Evolutionary conservation across 108 stramenopile genomes (phyloP).

Genomic region (Cylindrotheca fusiformis): DNA sequence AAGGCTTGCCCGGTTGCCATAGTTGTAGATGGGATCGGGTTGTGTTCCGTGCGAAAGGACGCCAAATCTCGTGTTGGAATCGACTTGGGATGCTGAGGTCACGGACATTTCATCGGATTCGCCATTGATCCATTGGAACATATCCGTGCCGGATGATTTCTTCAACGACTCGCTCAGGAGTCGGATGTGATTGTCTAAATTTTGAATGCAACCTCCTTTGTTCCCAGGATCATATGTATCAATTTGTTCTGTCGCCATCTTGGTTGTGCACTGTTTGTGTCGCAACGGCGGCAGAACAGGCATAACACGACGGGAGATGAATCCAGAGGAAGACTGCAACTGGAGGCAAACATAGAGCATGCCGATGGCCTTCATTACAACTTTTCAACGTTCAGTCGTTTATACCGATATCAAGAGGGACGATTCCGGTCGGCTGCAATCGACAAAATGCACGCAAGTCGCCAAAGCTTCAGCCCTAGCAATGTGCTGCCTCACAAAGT

Average conservation of each 20-base stretch:
- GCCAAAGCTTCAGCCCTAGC: too few species aligned
- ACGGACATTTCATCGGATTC: neutral
- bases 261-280: too few species aligned
- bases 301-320: neutral
- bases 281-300: neutral
- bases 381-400: too few species aligned
- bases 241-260: too few species aligned
- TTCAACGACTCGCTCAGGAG: neutral
- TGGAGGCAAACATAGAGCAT: too few species aligned
- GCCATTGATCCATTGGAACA: neutral
- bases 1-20: constrained; percentile 15
- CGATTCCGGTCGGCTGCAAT: too few species aligned
- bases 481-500: too few species aligned
- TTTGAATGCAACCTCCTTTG: neutral
- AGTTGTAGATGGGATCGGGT: constrained; percentile 30
- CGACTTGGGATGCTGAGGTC: constrained; percentile 1
- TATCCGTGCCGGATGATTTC: neutral
- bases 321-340: too few species aligned
- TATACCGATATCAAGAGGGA: too few species aligned
- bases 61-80: constrained; percentile 16
- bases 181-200: neutral
- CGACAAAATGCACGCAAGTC: too few species aligned
- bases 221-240: neutral
- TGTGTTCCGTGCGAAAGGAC: constrained; percentile 29
- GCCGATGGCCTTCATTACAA: too few species aligned